phyloP scores from a whole-genome alignment of 176 grass and related monocot genomes.

The Puccinellia tenuiflora region DNA sequence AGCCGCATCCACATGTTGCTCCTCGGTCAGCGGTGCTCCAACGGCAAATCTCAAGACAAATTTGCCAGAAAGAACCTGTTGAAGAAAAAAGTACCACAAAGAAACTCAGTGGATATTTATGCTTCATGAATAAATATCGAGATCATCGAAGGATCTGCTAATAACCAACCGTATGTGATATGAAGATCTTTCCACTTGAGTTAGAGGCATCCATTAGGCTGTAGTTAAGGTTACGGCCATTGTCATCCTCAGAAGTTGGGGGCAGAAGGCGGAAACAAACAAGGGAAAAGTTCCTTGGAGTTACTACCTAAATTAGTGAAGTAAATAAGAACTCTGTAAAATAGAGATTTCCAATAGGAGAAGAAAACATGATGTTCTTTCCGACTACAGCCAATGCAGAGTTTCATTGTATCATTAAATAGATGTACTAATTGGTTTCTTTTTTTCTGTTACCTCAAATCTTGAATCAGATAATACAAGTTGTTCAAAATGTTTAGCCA shows the following conservation, averaged over 20 bases:
- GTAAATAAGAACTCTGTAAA: not conserved
- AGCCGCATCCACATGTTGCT: conserved; percentile 39
- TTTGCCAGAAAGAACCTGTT: conserved; percentile 56
- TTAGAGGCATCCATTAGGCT: conserved; percentile 44
- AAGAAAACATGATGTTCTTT: not conserved
- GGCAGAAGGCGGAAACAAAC: conserved; percentile 67
- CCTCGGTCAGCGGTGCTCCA: conserved; percentile 59
- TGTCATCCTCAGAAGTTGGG: conserved; percentile 26
- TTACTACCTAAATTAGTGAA: conserved; percentile 38
- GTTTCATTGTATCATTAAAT: not conserved
- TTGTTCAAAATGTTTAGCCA: conserved; percentile 56
- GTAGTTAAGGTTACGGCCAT: conserved; percentile 52
- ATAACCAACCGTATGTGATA: conserved; percentile 54
- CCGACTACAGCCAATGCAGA: not conserved
- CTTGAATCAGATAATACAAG: conserved; percentile 45
- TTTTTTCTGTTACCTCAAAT: conserved; percentile 52
- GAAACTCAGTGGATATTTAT: not conserved
- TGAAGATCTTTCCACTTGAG: conserved; percentile 56
- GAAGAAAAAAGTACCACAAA: not conserved
- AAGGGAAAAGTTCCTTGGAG: conserved; percentile 52
- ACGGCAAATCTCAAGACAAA: conserved; percentile 54
- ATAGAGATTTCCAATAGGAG: not conserved
- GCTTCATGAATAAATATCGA: not conserved
- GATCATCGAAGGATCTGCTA: not conserved
- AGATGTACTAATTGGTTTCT: not conserved